These are phyloP conservation scores for Thinopyrum obtusiflorum DNA, from an alignment of 202 grass and related monocot species.

Conservation along the genomic window DNA sequence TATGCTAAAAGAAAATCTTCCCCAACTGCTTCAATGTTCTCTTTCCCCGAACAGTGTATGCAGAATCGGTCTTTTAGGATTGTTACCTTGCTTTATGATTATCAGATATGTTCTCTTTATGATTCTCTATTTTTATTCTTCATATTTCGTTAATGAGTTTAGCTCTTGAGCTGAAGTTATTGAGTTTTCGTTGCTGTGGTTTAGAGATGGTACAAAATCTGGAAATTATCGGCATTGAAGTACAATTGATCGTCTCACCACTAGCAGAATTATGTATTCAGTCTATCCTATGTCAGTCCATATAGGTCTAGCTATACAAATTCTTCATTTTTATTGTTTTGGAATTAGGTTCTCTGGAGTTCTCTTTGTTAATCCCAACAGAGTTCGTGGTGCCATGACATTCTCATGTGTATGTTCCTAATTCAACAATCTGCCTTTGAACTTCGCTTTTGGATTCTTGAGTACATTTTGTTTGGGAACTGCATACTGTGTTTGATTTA, in stretches of 20 bases:
- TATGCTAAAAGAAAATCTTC: background rate
- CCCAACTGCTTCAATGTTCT: background rate
- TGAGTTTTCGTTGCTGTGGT: background rate
- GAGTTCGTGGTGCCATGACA: no score
- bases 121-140: background rate
- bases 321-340: background rate
- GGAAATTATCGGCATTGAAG: background rate
- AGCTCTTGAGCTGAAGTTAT: background rate
- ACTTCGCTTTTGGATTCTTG: no score
- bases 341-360: no score
- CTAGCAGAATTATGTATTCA: background rate
- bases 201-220: background rate
- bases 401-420: no score
- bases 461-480: no score
- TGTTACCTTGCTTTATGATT: no score
- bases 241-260: background rate
- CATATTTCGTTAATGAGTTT: background rate
- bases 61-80: no score
- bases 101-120: no score
- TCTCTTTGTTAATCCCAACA: no score
- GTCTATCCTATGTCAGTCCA: background rate
- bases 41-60: background rate
- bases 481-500: background rate
- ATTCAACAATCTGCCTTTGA: no score
- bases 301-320: background rate